These are phyloP conservation scores for Didymellaceae sp. DNA, from an alignment of 2,329 filamentous ascomycete species.

Conservation along the genomic window DNA sequence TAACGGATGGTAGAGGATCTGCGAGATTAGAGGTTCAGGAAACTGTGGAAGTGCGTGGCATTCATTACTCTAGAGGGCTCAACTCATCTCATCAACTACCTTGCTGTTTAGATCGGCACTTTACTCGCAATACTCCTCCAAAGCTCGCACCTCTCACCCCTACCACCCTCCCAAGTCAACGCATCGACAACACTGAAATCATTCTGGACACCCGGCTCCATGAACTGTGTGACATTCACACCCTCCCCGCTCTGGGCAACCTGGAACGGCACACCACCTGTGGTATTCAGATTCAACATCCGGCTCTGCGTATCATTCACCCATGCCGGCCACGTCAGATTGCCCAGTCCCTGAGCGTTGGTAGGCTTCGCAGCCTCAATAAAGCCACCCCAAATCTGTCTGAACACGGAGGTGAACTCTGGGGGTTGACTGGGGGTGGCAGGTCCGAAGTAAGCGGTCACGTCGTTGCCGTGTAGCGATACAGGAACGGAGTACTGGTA, in stretches of 20 bases:
- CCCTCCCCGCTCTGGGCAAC: not conserved
- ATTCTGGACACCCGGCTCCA: conserved; percentile 18
- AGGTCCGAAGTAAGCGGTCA: conserved; percentile 27
- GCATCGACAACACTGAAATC: conserved; percentile 16
- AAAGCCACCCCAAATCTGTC: conserved; percentile 4
- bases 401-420: conserved; percentile 1
- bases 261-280: not conserved
- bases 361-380: not conserved
- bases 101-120: not conserved
- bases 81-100: no score
- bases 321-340: conserved; percentile 4
- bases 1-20: no score
- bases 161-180: conserved; percentile 21
- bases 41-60: no score
- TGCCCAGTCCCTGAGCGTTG: not conserved
- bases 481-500: conserved; percentile 33
- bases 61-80: no score
- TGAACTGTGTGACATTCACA: conserved; percentile 13
- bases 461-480: conserved; percentile 27
- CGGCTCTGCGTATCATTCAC: conserved; percentile 1
- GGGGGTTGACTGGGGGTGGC: conserved; percentile 7
- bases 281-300: conserved; percentile 8
- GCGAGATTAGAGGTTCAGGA: no score
- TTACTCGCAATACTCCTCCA: conserved; percentile 2
- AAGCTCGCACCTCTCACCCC: conserved; percentile 20